Conservation (phyloP, 2,329 filamentous ascomycete genomes). For the Zasmidium citrigriseum region DNA sequence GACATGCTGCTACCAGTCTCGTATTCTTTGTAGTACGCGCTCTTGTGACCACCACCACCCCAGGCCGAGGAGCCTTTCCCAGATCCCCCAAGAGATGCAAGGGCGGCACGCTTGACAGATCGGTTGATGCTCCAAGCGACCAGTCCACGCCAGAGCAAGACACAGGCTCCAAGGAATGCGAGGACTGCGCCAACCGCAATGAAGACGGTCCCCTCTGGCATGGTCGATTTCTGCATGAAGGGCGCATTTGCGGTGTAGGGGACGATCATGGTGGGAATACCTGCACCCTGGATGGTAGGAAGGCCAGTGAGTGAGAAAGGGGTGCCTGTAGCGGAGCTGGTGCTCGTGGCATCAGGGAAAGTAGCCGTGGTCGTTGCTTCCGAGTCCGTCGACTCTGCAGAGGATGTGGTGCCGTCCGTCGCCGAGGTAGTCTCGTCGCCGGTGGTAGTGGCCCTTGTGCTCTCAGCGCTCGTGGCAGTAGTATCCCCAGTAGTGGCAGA, state of each 20-base stretch:
- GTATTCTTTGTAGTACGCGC: conserved; percentile 43
- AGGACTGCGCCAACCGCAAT: conserved; percentile 89
- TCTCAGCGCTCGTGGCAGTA: conserved; percentile 14
- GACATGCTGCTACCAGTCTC: conserved; percentile 56
- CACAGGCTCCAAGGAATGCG: conserved; percentile 76
- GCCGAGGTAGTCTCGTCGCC: neutral
- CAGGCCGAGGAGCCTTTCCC: conserved; percentile 33
- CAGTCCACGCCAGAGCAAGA: conserved; percentile 84
- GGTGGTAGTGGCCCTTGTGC: conserved; percentile 8
- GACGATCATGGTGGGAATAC: conserved; percentile 70
- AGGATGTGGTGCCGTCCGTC: conserved; percentile 4
- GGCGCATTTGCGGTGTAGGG: conserved; percentile 83
- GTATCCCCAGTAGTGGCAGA: conserved; percentile 20
- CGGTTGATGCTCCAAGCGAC: conserved; percentile 90
- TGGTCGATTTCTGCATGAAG: conserved; percentile 83
- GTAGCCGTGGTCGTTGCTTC: conserved; percentile 29
- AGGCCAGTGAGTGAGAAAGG: conserved; percentile 42
- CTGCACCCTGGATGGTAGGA: conserved; percentile 58
- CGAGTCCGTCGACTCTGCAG: conserved; percentile 19
- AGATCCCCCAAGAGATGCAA: conserved; percentile 60
- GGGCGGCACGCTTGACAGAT: conserved; percentile 82
- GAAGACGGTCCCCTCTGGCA: conserved; percentile 93
- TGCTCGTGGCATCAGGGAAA: conserved; percentile 26
- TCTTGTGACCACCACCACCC: conserved; percentile 33
- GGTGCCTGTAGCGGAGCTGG: conserved; percentile 21